Evolutionary conservation across 2,329 filamentous ascomycete species (phyloP), one percentile per base, ranked within the genome.

Genomic region (Trichoderma sp.): DNA sequence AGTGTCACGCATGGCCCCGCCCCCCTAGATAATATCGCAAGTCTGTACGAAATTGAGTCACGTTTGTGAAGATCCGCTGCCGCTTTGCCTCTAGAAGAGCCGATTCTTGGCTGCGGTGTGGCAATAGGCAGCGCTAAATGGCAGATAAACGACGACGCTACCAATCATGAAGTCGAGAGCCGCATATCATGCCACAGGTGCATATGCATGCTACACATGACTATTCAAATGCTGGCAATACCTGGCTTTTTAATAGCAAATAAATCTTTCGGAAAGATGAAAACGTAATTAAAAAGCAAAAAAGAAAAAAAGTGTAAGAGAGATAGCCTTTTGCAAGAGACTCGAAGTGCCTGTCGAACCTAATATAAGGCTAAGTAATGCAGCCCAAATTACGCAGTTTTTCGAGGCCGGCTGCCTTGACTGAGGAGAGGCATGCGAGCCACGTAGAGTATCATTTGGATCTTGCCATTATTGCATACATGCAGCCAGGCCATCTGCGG

Each of bases 251-350:
- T 35, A 29, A 22, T 8, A 35, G 10, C 8, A 22, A 34, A 34
- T 2, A 5, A 6, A 32, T 54, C 17, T 15, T 19, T 22, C 8
- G 0, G 9, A 54, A 22, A 22, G 42, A 12, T 0, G 19, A 48
- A 29, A 48, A 48, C 42, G 42, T 48, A 48, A 48, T 10, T 1
- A 19, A 48, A 22, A 2, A 0, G 19, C 19, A 48, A 19, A 45
- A 17, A 19, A n/a, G 0, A 48, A 19, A 45, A 17, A 19, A n/a
- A 0, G 0, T 22, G 5, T 13, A 13, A 2, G 19, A 45, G 9
- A 48, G 19, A 12, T 19, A 29, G 29, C 3, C 19, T 1, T 48
- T 22, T 12, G 2, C 22, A 48, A 48, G 19, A 48, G 19, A 9
- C 42, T 48, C n/a, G 29, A 29, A 4, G 29, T 29, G 29, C 29